Base-by-base conservation (phyloP, 495 filamentous ascomycete genomes). In the Aeminium ludgeri region DNA sequence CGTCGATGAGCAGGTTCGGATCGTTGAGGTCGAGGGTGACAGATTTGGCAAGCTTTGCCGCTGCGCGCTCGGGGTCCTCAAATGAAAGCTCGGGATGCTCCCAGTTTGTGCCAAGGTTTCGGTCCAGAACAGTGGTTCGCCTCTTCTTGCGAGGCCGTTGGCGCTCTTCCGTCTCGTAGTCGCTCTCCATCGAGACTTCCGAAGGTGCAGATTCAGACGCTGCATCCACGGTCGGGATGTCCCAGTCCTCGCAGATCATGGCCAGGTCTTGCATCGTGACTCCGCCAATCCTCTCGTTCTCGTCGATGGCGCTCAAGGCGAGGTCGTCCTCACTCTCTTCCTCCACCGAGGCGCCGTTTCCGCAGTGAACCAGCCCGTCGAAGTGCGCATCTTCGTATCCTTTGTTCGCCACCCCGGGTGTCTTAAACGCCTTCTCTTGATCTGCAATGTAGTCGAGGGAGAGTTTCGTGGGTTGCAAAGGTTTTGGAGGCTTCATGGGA, bases 11-110 rank as follows among this genome's bases (percentile, higher is more conserved):
- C 19, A 99, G 70, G 46, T 84, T 71, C 0, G 83, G 83, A 55
- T 99, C 89, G 48, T 86, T 86, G 46, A 92, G 68, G 50, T 96
- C 85, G n/a, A 99, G 69, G 1, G 71, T 70, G 32, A 91, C 76
- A 27, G 67, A 73, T 56, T 82, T 84, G 18, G 79, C 76, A 43
- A 86, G 61, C 43, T 72, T 72, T 3, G 74, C 62, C 3, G 79
- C 82, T 12, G 71, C 68, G 36, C 61, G 52, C 45, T 72, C 69
- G 0, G 76, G 76, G 33, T 80, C 70, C 49, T 78, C 72, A 38
- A 77, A 59, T 5, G 72, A 55, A 0, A 69, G 67, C 20, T 74
- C 48, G 19, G 61, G 59, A 28, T 68, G 62, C 32, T 69, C 16
- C 58, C 34, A 57, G 64, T 19, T 66, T 39, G n/a, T 57, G 56